These are phyloP conservation scores for Erysimum cheiranthoides DNA, from an alignment of 345 rosid genomes.

Conservation along the genomic window DNA sequence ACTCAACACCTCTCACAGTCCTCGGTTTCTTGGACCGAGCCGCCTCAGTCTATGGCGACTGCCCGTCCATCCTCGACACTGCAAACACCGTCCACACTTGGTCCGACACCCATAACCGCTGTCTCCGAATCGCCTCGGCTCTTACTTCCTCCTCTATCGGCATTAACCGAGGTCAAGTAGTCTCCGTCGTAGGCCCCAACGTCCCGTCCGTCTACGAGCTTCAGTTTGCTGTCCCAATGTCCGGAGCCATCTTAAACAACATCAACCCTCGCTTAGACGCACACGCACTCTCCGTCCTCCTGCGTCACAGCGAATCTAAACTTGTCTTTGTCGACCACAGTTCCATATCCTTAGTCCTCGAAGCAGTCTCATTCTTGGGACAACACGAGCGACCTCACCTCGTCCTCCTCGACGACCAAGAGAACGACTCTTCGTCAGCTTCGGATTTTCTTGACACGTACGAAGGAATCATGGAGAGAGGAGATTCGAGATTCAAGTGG, in stretches of 20 bases:
- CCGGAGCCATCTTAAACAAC: constrained; percentile 67
- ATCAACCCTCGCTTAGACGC: constrained; percentile 67
- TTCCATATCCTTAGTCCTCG: constrained; percentile 46
- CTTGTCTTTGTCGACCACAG: constrained; percentile 64
- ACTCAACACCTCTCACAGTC: constrained; percentile 47
- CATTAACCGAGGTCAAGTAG: constrained; percentile 53
- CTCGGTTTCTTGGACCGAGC: constrained; percentile 61
- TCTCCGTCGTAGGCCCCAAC: constrained; percentile 67
- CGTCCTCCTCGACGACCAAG: constrained; percentile 49
- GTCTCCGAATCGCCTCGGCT: constrained; percentile 76
- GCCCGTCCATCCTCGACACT: constrained; percentile 62
- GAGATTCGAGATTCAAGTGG: constrained; percentile 51
- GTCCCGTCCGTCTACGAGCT: constrained; percentile 69
- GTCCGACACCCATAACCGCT: constrained; percentile 74
- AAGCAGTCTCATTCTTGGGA: constrained; percentile 54
- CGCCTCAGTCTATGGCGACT: constrained; percentile 72
- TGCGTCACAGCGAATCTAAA: constrained; percentile 63
- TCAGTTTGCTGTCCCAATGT: constrained; percentile 72
- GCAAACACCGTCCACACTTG: constrained; percentile 57
- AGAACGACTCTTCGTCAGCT: not conserved
- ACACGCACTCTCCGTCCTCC: constrained; percentile 51
- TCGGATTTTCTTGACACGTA: constrained; percentile 50
- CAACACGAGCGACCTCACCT: constrained; percentile 36
- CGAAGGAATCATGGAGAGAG: constrained; percentile 52
- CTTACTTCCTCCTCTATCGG: constrained; percentile 54